Percentiles rank a stretch among this genome's conserved stretches.
These are phyloP conservation scores for Venturia nashicola DNA, from an alignment of 2,329 filamentous ascomycete genomes.

Conservation along the genomic window DNA sequence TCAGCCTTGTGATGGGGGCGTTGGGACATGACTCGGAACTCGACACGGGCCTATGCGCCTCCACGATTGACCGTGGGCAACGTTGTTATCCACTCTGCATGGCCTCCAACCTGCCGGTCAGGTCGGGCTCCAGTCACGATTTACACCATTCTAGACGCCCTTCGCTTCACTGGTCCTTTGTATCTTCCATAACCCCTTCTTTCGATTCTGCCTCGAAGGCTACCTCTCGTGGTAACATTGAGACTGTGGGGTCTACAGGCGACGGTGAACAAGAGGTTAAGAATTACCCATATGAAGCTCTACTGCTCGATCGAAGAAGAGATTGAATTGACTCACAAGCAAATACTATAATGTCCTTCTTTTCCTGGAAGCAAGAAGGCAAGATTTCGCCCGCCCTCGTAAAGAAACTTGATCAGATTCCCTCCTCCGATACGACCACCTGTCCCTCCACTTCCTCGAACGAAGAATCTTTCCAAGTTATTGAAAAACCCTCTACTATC, in stretches of 20 bases:
- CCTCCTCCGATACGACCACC: background rate
- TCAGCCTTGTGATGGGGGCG: background rate
- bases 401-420: slow-evolving; percentile 3
- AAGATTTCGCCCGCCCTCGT: background rate
- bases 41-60: background rate
- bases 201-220: background rate
- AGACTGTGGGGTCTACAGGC: background rate
- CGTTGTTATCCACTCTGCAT: background rate
- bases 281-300: background rate
- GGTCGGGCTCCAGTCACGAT: background rate
- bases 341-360: background rate
- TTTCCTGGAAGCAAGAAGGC: background rate
- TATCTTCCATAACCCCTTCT: background rate
- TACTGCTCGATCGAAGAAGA: background rate
- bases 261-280: background rate
- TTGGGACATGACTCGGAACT: background rate
- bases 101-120: background rate
- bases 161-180: background rate
- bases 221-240: background rate
- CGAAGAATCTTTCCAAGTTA: background rate
- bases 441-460: background rate
- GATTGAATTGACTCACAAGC: background rate
- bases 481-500: background rate
- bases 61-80: background rate
- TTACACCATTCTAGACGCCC: background rate